A percentile compares a stretch with the other conserved stretches of the same genome.
Conservation (phyloP, 2,329 filamentous ascomycete genomes). For the Paracamarosporium sp. region DNA sequence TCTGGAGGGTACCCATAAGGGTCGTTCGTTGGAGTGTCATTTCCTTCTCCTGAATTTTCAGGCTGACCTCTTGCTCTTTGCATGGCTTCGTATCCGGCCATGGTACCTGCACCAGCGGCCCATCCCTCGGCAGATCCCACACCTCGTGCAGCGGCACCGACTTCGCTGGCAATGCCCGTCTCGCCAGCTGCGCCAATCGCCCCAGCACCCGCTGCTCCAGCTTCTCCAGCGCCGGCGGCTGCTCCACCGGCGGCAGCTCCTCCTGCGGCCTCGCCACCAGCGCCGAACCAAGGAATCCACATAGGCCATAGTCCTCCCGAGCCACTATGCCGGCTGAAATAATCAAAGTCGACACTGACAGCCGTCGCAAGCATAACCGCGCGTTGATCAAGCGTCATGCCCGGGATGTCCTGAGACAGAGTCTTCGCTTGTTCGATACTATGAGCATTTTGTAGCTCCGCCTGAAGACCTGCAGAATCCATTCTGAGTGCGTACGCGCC, state of each 20-base stretch:
- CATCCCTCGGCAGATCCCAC: constrained; percentile 52
- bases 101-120: constrained; percentile 61
- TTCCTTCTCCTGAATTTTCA: background rate
- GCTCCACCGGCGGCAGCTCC: constrained; percentile 49
- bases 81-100: constrained; percentile 71
- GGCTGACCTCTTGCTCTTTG: constrained; percentile 54
- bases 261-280: constrained; percentile 48
- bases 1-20: constrained; percentile 18
- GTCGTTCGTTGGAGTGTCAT: constrained; percentile 26
- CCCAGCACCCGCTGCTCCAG: constrained; percentile 43
- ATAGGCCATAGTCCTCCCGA: constrained; percentile 51
- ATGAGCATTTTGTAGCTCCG: constrained; percentile 47
- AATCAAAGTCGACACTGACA: constrained; percentile 71
- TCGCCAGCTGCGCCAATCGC: constrained; percentile 50
- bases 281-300: constrained; percentile 59
- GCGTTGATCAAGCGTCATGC: constrained; percentile 70
- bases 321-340: constrained; percentile 67
- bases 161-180: constrained; percentile 55
- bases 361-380: constrained; percentile 72
- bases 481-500: constrained; percentile 70
- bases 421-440: constrained; percentile 40
- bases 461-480: constrained; percentile 61
- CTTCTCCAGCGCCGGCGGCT: constrained; percentile 37
- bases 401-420: constrained; percentile 39
- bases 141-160: constrained; percentile 51